Base-by-base conservation (phyloP, 257 asterid species). In the Scutellaria minor region DNA sequence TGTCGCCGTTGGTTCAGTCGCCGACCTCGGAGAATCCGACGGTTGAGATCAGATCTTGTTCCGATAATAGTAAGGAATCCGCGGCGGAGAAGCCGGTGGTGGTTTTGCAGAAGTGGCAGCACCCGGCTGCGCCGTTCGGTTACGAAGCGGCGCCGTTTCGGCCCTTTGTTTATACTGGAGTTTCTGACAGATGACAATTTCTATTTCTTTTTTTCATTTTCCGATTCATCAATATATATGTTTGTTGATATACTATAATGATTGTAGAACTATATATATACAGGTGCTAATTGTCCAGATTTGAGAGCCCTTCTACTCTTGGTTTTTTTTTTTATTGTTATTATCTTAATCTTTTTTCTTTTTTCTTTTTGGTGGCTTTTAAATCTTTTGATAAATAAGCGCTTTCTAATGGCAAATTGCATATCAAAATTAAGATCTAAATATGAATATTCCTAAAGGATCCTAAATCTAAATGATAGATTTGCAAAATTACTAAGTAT, bases 61-160 rank as follows among this genome's bases (percentile, higher is more conserved):
- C 63, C 54, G 10, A 46, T 10, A 35, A 61, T 66, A 69, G 63
- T 60, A 82, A 73, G 63, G 84, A 80, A 48, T 12, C 46, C 40
- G 82, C 10, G 64, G 77, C 70, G 1, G 81, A 75, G 80, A 75
- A 76, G 78, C 71, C 85, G 81, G 70, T 3, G 68, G 83, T 61
- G 77, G 84, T 73, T 14, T 14, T 78, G 68, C 81, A 83, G 78
- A 79, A 71, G 42, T 87, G 93, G 93, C 87, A 85, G 80, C 92
- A 87, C 66, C 92, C 92, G 37, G 88, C 93, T 45, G 90, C 90
- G 74, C 93, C 93, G 79, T 87, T 83, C 74, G 56, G 81, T 13
- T 84, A 85, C 47, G 90, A 85, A 37, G 77, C 86, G 81, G 77
- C 83, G 53, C 83, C 85, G 75, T 68, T 79, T 35, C 20, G 56